A percentile compares a stretch with the other conserved stretches of the same genome.
Evolutionary conservation across 805 yeast species (phyloP).

Genomic region (Candida pseudofarinosa): DNA sequence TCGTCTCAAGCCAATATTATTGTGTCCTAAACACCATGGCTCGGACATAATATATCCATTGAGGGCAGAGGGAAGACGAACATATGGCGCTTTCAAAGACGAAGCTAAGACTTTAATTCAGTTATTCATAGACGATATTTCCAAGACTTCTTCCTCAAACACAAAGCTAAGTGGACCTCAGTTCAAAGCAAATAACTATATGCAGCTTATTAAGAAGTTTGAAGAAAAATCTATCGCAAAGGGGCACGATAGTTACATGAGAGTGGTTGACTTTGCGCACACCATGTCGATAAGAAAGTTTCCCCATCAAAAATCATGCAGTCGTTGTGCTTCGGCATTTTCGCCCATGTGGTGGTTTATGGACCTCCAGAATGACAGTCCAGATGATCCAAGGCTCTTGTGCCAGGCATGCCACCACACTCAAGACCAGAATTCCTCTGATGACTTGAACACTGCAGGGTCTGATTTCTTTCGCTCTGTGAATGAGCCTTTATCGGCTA

Average conservation of each 20-base stretch:
- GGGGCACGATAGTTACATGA: conserved; percentile 2
- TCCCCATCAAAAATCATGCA: conserved; percentile 12
- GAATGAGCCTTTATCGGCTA: conserved; percentile 28
- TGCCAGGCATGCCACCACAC: conserved; percentile 34
- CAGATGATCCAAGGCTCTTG: conserved; percentile 5
- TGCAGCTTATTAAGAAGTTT: conserved; percentile 16
- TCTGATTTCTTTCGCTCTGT: conserved; percentile 18
- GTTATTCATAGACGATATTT: conserved; percentile 36
- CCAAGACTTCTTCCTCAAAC: conserved; percentile 9
- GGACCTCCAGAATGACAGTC: neutral
- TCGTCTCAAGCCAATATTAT: conserved; percentile 38
- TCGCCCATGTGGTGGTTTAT: conserved; percentile 38
- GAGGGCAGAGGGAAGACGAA: conserved; percentile 27
- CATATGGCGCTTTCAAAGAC: conserved; percentile 19
- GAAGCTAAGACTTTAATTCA: conserved; percentile 34
- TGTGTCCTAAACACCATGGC: conserved; percentile 39
- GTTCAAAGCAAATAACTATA: conserved; percentile 26
- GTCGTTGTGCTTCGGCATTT: conserved; percentile 17
- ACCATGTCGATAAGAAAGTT: conserved; percentile 2
- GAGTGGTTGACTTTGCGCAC: conserved; percentile 5
- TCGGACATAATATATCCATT: conserved; percentile 21
- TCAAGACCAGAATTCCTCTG: neutral
- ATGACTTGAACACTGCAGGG: neutral
- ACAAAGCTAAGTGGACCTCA: conserved; percentile 28
- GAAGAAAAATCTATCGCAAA: conserved; percentile 9